phyloP scores from a whole-genome alignment of 1,139 yeast species.

The Blastobotrys arbuscula region DNA sequence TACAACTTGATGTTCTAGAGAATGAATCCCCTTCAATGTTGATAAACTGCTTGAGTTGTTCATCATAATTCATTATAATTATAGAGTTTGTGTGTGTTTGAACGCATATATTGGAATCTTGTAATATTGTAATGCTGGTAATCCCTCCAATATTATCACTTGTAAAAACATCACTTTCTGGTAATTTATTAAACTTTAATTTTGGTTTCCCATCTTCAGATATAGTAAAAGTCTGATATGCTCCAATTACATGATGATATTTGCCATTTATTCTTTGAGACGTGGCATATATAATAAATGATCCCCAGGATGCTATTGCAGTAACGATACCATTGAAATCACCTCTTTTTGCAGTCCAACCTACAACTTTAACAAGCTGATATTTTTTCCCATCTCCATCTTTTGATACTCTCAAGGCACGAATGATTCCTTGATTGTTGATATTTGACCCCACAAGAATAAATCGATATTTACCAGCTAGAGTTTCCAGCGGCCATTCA shows the following conservation, averaged over 20 bases:
- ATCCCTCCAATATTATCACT: background rate
- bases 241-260: background rate
- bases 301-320: background rate
- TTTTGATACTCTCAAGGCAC: background rate
- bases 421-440: background rate
- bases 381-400: too few relatives aligned
- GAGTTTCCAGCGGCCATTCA: background rate
- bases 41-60: background rate
- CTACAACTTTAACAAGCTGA: background rate
- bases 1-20: conserved; percentile 14
- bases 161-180: background rate
- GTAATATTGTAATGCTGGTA: background rate
- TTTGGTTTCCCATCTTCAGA: too few relatives aligned
- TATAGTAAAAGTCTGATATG: too few relatives aligned
- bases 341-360: background rate
- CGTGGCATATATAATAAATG: background rate
- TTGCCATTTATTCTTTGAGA: background rate
- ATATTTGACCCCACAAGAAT: background rate
- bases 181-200: background rate
- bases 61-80: conserved; percentile 10
- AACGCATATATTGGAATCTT: conserved; percentile 11
- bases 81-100: conserved; percentile 16
- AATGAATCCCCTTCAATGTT: conserved; percentile 15
- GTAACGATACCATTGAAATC: background rate
- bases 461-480: too few relatives aligned